Base-by-base conservation (phyloP, 148 eudicot species). In the Tetragonia tetragonoides region DNA sequence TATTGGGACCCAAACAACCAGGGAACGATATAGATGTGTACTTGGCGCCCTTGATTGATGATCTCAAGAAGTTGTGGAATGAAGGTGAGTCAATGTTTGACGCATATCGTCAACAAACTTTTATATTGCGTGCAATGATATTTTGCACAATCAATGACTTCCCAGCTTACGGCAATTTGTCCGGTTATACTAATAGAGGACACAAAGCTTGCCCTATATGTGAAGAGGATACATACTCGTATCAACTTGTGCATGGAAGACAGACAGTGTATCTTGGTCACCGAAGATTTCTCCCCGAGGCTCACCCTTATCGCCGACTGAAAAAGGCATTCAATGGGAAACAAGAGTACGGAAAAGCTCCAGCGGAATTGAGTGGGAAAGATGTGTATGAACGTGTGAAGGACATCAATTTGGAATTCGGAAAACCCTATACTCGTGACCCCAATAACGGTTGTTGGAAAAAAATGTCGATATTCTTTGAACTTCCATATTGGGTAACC, bases 401-500 rank as follows among this genome's bases (percentile, higher is more conserved):
- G 7, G 7, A 42, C 46, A 42, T 42, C 7, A 7, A 42, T 42
- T 3, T 42, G 5, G 3, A 3, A 3, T 42, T 42, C 7, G 46
- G 46, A 3, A 42, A 42, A 42, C 46, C 7, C 7, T 7, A 42
- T 3, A 42, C 46, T 42, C 7, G 5, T 7, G 46, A 3, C 3
- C 3, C 5, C 7, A 7, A 42, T 42, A 3, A 42, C 5, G 7
- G 46, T 42, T 7, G 5, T 3, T 42, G 46, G 46, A 42, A 42
- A 7, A 42, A 42, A 42, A 42, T 3, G 46, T 42, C 46, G 3
- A 42, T 42, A n/a, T 42, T 42, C 7, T 78, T 42, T 60, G 21
- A 69, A 0, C 81, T 79, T 63, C 71, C 76, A 8, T 78, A 78
- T 57, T 78, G 54, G 68, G 16, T 40, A 23, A 3, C 38, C 18